Base-by-base conservation (phyloP, 169 alveolate genomes). In the Eimeria praecox region DNA sequence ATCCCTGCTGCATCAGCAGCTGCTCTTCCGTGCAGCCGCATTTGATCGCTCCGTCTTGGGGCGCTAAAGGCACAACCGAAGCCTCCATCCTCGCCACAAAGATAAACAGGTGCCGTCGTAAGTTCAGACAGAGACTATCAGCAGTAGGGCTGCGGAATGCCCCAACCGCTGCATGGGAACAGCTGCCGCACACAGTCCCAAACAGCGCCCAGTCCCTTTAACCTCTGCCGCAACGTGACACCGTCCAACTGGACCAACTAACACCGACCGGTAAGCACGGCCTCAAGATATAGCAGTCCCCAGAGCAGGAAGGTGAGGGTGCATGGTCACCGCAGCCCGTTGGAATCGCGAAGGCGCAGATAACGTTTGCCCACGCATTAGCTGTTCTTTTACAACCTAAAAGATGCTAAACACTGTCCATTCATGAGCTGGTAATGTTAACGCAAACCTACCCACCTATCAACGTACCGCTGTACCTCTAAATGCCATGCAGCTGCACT, bases 151-250 rank as follows among this genome's bases (percentile, higher is more conserved):
- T 52, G 73, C 42, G 71, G 71, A 30, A 35, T 54, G 64, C 90
- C 66, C 73, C 90, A 33, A 49, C 20, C 30, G 93, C 77, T 30
- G 93, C 93, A 86, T 56, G 82, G 80, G 93, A 86, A 82, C 80
- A 54, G 64, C 80, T 33, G 82, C 80, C 22, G 56, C 93, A 46
- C 80, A 27, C 75, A 27, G 46, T 27, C 66, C 75, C 59, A 86
- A 27, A 46, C 46, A 27, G 64, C 75, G 75, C 52, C 20, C 71
- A 27, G 30, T 44, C 33, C 20, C 24, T 59, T 40, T 86, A 54
- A 18, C 8, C 40, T 86, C 24, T 27, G 30, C 24, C 62, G 75
- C 38, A 38, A 24, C 9, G 78, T 20, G 5, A 33, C 62, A 33
- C 56, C 56, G 80, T 24, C 20, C 93, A 86, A 40, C 44, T 86